phyloP scores from a whole-genome alignment of 1,284 basidiomycete genomes.

The Paramarasmius palmivorus region DNA sequence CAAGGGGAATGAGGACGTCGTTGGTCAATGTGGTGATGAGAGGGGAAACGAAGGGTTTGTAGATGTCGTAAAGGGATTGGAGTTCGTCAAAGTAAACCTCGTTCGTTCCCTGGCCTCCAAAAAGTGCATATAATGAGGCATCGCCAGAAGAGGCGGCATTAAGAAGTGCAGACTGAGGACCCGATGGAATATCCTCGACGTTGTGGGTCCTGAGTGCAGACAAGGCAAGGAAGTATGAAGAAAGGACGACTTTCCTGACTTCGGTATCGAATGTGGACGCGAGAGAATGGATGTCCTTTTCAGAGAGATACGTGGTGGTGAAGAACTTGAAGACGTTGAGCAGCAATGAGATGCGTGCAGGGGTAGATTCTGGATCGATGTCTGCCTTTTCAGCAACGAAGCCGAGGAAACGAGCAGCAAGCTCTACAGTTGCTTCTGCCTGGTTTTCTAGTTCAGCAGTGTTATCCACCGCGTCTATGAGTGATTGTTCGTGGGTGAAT shows the following conservation, averaged over 20 bases:
- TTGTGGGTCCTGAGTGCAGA: constrained; percentile 68
- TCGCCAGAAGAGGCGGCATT: constrained; percentile 67
- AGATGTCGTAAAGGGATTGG: constrained; percentile 88
- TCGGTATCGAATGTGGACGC: constrained; percentile 76
- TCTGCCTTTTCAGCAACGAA: constrained; percentile 68
- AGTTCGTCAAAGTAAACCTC: constrained; percentile 98
- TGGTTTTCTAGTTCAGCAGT: constrained; percentile 53
- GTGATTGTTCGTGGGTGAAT: constrained; percentile 69
- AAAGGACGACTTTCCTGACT: constrained; percentile 74
- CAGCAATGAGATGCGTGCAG: constrained; percentile 70
- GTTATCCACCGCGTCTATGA: constrained; percentile 53
- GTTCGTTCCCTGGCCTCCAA: constrained; percentile 98
- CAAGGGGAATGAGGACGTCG: constrained; percentile 75
- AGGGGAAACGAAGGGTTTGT: constrained; percentile 81
- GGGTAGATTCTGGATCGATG: constrained; percentile 50
- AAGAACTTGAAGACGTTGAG: constrained; percentile 76
- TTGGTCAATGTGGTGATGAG: constrained; percentile 68
- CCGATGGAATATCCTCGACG: constrained; percentile 60
- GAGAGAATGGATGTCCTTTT: constrained; percentile 81
- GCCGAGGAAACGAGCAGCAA: constrained; percentile 79
- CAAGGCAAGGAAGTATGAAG: constrained; percentile 81
- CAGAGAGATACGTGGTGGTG: constrained; percentile 73
- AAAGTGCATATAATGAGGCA: constrained; percentile 89
- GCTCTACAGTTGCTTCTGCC: constrained; percentile 69
- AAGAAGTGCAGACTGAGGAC: constrained; percentile 76